phyloP scores from a whole-genome alignment of 2,329 filamentous ascomycete species.

The Fonsecaea erecta region DNA sequence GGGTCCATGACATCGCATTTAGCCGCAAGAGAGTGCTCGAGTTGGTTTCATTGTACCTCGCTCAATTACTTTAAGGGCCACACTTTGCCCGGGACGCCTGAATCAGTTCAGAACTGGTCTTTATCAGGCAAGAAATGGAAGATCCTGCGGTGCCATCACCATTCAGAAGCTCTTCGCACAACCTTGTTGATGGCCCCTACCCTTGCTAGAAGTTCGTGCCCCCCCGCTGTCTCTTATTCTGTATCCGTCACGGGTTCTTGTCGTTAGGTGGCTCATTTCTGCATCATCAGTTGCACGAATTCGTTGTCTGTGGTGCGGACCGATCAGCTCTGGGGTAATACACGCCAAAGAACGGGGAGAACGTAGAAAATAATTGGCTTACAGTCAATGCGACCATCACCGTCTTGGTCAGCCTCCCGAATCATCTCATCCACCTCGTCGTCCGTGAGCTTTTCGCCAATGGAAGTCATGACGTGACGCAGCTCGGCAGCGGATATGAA shows the following conservation, averaged over 20 bases:
- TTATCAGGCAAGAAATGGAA: constrained; percentile 16
- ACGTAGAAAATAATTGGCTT: constrained; percentile 43
- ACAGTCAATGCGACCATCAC: constrained; percentile 89
- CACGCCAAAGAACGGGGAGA: not conserved
- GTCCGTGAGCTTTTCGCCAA: constrained; percentile 87
- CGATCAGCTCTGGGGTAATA: not conserved
- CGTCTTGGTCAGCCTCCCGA: constrained; percentile 86
- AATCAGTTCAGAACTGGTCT: constrained; percentile 4
- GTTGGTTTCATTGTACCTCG: constrained; percentile 4
- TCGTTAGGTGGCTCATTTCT: constrained; percentile 67
- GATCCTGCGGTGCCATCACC: constrained; percentile 2
- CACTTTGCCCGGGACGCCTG: not conserved
- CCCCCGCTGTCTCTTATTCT: constrained; percentile 4
- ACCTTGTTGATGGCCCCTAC: not conserved
- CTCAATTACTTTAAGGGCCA: not conserved
- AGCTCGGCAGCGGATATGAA: constrained; percentile 89
- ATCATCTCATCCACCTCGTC: constrained; percentile 95
- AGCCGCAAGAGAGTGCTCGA: not conserved
- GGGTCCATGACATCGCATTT: not conserved
- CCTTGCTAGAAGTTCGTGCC: constrained; percentile 9
- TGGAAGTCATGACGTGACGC: constrained; percentile 89
- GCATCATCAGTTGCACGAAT: constrained; percentile 94
- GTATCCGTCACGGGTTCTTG: not conserved
- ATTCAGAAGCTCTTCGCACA: not conserved
- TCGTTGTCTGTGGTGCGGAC: constrained; percentile 71